Evolutionary conservation across 371 early-diverging fungal species (phyloP).

Genomic region (Rhizopus delemar): DNA sequence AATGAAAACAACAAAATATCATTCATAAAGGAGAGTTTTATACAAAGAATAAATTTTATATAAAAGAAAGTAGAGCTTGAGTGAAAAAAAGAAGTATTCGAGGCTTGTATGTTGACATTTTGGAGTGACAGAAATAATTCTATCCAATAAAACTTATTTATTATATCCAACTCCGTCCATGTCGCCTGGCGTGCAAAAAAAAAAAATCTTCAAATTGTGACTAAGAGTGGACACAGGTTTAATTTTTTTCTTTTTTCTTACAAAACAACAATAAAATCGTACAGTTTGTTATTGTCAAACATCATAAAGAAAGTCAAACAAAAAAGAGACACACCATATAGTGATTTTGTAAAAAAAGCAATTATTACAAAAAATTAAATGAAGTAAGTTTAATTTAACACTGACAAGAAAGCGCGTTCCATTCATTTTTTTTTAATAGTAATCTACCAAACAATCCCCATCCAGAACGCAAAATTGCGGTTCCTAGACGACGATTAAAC

Average conservation of each 20-base stretch:
- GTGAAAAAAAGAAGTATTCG: too few species aligned
- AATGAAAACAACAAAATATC: too few species aligned
- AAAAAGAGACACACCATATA: background rate
- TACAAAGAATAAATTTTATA: too few species aligned
- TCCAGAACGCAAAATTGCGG: constrained; percentile 19
- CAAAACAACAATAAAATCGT: background rate
- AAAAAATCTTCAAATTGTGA: constrained; percentile 9
- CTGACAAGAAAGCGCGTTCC: background rate
- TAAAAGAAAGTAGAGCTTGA: too few species aligned
- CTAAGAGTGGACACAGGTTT: constrained; percentile 1
- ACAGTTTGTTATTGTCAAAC: background rate
- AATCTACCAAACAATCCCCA: constrained; percentile 3
- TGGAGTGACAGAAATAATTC: too few species aligned
- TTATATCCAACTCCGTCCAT: background rate
- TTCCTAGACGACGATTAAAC: constrained; percentile 19
- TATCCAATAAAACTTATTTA: background rate
- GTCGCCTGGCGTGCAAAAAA: background rate
- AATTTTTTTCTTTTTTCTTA: background rate
- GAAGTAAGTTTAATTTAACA: constrained; percentile 1
- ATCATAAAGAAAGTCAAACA: background rate
- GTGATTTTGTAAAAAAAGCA: background rate
- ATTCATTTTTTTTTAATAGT: background rate
- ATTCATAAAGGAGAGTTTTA: too few species aligned
- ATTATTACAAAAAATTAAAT: background rate
- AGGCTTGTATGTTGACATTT: too few species aligned